phyloP scores from a whole-genome alignment of 208 protist species.

The Leptomonas pyrrhocoris region DNA sequence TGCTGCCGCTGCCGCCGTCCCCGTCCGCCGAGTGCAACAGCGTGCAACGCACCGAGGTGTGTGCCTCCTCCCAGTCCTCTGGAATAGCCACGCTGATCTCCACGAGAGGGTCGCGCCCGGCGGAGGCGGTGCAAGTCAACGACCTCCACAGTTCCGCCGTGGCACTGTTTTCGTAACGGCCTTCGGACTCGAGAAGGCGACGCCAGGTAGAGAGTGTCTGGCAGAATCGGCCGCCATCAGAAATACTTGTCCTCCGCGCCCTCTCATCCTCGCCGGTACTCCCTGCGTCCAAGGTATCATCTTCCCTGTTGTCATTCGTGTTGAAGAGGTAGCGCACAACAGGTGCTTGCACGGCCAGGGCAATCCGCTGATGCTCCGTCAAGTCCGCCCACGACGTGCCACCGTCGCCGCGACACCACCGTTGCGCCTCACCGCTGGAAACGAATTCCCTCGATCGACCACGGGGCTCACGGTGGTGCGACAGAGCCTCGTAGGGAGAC shows the following conservation, averaged over 20 bases:
- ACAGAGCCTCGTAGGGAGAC: conserved; percentile 37
- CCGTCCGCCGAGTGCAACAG: not conserved
- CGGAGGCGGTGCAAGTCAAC: conserved; percentile 1
- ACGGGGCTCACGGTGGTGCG: not conserved
- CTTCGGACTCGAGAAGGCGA: conserved; percentile 11
- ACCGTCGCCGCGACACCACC: conserved; percentile 8
- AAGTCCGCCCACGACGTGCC: conserved; percentile 11
- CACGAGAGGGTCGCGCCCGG: conserved; percentile 16
- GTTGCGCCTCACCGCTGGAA: not conserved
- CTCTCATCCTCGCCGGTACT: not conserved
- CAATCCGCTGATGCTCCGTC: conserved; percentile 29
- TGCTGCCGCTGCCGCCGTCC: too few relatives aligned
- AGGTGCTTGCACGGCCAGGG: conserved; percentile 17
- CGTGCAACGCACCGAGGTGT: conserved; percentile 4
- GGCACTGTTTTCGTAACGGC: conserved; percentile 21
- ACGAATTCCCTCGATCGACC: not conserved
- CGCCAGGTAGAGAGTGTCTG: conserved; percentile 17
- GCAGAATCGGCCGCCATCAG: not conserved
- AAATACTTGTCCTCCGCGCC: not conserved
- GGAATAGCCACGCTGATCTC: conserved; percentile 5
- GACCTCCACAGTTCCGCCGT: conserved; percentile 22
- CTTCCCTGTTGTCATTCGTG: not conserved
- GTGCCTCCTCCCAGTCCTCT: conserved; percentile 24
- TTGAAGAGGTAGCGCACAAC: conserved; percentile 21
- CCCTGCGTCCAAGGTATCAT: not conserved